These are phyloP conservation scores for Boletus holoroseus DNA, from an alignment of 1,284 basidiomycete genomes.

Conservation along the genomic window DNA sequence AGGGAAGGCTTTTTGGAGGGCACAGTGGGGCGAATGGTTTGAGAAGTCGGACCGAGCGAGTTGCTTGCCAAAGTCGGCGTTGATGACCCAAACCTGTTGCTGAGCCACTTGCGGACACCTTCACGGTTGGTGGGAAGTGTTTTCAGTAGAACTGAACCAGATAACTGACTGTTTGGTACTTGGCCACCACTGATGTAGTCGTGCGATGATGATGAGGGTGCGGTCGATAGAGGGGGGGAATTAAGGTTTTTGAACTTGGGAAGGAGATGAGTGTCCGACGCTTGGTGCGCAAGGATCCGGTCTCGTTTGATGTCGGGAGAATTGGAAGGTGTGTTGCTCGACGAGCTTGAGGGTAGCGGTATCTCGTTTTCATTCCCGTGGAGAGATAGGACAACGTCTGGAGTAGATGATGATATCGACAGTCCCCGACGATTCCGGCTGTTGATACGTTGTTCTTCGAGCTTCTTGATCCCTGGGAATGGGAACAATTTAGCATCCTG, in stretches of 20 bases:
- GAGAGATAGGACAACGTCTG: slow-evolving; percentile 50
- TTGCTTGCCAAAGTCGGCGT: slow-evolving; percentile 39
- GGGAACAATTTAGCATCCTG: slow-evolving; percentile 77
- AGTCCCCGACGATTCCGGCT: slow-evolving; percentile 48
- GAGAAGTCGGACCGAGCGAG: slow-evolving; percentile 33
- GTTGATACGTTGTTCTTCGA: slow-evolving; percentile 63
- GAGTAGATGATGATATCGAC: slow-evolving; percentile 53
- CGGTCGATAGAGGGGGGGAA: slow-evolving; percentile 39
- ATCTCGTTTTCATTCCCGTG: slow-evolving; percentile 42
- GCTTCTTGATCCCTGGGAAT: slow-evolving; percentile 76
- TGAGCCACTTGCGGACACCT: slow-evolving; percentile 73
- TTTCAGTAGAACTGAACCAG: slow-evolving; percentile 42
- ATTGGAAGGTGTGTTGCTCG: slow-evolving; percentile 46
- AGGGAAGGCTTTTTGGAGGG: slow-evolving; percentile 56
- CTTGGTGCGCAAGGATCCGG: slow-evolving; percentile 60
- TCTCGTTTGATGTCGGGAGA: slow-evolving; percentile 50
- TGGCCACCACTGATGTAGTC: slow-evolving; percentile 45
- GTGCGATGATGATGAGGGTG: slow-evolving; percentile 45
- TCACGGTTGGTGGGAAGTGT: slow-evolving; percentile 62
- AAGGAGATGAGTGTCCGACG: slow-evolving; percentile 58
- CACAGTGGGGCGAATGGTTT: slow-evolving; percentile 25
- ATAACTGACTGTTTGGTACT: slow-evolving; percentile 36
- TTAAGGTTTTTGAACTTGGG: slow-evolving; percentile 44
- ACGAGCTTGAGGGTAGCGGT: slow-evolving; percentile 45
- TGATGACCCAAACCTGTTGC: slow-evolving; percentile 47